A percentile compares a stretch with the other conserved stretches of the same genome.
phyloP scores from a whole-genome alignment of 345 rosid species.

The Aquilaria yunnanensis region DNA sequence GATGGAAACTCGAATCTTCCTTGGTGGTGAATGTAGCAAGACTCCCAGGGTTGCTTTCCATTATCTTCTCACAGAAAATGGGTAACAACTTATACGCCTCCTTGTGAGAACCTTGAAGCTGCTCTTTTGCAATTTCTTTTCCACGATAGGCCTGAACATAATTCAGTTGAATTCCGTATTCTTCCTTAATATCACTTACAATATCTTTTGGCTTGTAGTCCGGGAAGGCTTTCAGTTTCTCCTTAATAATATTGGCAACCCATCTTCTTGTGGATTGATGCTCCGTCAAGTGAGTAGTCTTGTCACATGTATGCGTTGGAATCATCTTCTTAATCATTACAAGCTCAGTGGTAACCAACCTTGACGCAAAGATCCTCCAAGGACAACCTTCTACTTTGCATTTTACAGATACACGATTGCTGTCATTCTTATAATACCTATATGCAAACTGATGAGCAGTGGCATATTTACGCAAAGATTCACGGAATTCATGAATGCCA shows the following conservation, averaged over 20 bases:
- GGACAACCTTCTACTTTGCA: constrained; percentile 97
- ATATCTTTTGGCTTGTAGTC: constrained; percentile 94
- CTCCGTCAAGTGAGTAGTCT: constrained; percentile 57
- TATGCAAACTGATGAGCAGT: constrained; percentile 95
- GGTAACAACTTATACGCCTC: constrained; percentile 88
- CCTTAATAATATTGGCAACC: constrained; percentile 94
- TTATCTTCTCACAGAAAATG: constrained; percentile 67
- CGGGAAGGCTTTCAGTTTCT: constrained; percentile 71
- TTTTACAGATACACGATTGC: constrained; percentile 91
- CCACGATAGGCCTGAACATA: constrained; percentile 98
- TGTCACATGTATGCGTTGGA: constrained; percentile 82
- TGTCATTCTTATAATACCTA: constrained; percentile 89
- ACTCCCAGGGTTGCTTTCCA: constrained; percentile 87
- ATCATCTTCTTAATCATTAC: constrained; percentile 92
- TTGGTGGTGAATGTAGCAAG: constrained; percentile 72
- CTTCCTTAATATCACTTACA: constrained; percentile 75
- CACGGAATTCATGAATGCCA: constrained; percentile 82
- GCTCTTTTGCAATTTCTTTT: constrained; percentile 93
- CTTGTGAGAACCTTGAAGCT: constrained; percentile 90
- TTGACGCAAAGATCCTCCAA: constrained; percentile 95
- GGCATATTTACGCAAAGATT: constrained; percentile 73
- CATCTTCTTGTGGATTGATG: constrained; percentile 90
- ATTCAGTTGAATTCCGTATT: constrained; percentile 82
- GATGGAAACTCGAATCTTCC: constrained; percentile 92
- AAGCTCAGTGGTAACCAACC: constrained; percentile 83